Evolutionary conservation across 2,329 filamentous ascomycete species (phyloP).

Genomic region (Ophiostoma sp.): DNA sequence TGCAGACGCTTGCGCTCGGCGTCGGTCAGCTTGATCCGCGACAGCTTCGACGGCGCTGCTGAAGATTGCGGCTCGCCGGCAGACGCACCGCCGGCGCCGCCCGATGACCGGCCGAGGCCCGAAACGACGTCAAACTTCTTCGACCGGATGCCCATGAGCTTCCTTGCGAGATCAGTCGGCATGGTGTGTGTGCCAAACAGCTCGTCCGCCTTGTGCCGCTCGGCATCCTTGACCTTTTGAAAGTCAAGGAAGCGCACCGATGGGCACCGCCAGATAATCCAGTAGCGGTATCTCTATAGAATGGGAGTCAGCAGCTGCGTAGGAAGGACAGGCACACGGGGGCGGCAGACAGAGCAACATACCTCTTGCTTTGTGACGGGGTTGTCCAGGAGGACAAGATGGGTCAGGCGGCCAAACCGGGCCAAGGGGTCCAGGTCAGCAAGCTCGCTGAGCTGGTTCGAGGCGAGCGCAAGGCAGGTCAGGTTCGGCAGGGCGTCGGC

Average conservation of each 20-base stretch:
- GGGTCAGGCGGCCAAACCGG: conserved; percentile 63
- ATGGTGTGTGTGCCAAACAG: conserved; percentile 76
- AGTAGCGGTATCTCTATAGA: conserved; percentile 78
- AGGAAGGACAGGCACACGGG: too few species aligned
- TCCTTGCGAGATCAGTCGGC: conserved; percentile 73
- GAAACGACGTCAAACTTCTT: conserved; percentile 59
- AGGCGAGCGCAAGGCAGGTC: conserved; percentile 71
- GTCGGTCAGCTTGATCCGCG: conserved; percentile 78
- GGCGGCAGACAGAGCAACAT: conserved; percentile 33
- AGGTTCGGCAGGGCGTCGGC: conserved; percentile 74
- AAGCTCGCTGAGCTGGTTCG: conserved; percentile 77
- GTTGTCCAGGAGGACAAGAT: conserved; percentile 78
- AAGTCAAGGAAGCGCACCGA: conserved; percentile 87
- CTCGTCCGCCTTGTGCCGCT: conserved; percentile 68
- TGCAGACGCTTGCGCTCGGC: conserved; percentile 81
- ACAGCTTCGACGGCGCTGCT: conserved; percentile 55
- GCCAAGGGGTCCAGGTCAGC: conserved; percentile 79
- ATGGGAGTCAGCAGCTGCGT: too few species aligned
- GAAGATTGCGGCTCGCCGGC: conserved; percentile 29
- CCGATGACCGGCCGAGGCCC: conserved; percentile 38
- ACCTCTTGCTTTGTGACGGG: conserved; percentile 91
- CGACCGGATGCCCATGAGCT: conserved; percentile 79
- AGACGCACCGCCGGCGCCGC: not conserved
- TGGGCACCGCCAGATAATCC: conserved; percentile 82
- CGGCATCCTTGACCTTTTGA: conserved; percentile 79